Conservation (phyloP, 805 yeast genomes). For the Cyberlindnera suaveolens region DNA sequence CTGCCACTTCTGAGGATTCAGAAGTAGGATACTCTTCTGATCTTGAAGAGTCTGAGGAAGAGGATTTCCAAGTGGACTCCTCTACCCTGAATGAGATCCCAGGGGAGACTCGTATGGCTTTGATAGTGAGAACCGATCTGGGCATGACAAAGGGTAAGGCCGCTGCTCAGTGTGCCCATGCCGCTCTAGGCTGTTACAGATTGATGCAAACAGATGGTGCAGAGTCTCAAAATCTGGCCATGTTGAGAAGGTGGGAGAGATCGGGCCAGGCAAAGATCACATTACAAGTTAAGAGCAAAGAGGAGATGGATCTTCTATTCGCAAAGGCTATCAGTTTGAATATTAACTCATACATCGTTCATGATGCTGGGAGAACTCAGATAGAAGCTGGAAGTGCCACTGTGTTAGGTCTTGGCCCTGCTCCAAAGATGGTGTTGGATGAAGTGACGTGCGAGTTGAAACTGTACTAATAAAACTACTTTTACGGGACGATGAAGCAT, state of each 20-base stretch:
- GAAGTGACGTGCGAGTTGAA: constrained; percentile 75
- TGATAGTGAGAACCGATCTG: constrained; percentile 82
- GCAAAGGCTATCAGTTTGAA: constrained; percentile 78
- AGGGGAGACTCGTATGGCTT: constrained; percentile 82
- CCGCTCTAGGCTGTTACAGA: constrained; percentile 87
- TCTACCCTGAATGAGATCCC: constrained; percentile 55
- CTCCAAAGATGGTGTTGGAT: constrained; percentile 76
- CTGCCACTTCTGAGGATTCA: background rate
- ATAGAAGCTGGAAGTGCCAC: constrained; percentile 95
- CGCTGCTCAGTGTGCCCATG: constrained; percentile 97
- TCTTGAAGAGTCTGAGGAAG: constrained; percentile 40
- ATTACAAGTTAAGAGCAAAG: constrained; percentile 62
- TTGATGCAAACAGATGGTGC: constrained; percentile 48
- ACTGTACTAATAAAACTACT: constrained; percentile 41
- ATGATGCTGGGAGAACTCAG: constrained; percentile 97
- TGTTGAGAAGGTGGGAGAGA: constrained; percentile 70
- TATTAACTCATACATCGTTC: constrained; percentile 73
- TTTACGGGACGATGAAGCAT: background rate
- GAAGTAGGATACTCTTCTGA: constrained; percentile 25
- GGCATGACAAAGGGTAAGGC: constrained; percentile 93
- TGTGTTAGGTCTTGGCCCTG: constrained; percentile 96
- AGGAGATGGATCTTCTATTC: constrained; percentile 65
- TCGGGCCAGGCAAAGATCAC: constrained; percentile 94
- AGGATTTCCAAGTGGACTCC: constrained; percentile 55
- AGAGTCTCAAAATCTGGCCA: constrained; percentile 49